Conservation (phyloP, 2,329 filamentous ascomycete genomes). For the Colletotrichum lentis region DNA sequence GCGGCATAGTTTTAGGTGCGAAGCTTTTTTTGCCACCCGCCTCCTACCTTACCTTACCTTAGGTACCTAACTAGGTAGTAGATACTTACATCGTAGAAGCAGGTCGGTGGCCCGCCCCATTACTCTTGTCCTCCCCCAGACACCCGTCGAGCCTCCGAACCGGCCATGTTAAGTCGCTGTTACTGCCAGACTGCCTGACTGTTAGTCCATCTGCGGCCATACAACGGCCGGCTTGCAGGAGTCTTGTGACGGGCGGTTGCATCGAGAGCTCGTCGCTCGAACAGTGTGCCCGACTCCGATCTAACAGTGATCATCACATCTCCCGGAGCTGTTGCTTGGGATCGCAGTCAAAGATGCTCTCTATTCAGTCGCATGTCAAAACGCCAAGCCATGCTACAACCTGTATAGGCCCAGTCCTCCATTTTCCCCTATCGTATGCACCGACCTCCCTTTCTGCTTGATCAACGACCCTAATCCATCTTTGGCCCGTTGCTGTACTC, state of each 20-base stretch:
- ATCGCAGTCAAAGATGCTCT: not conserved
- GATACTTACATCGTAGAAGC: not conserved
- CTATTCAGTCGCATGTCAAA: not conserved
- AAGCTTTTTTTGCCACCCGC: no score
- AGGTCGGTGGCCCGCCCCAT: slow-evolving; percentile 4
- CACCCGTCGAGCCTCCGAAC: not conserved
- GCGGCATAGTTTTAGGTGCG: no score
- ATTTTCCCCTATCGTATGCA: not conserved
- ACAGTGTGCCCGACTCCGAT: not conserved
- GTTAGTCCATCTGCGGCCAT: not conserved
- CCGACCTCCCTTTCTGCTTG: no score
- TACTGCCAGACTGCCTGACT: no score
- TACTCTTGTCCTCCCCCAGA: not conserved
- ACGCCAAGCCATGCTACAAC: slow-evolving; percentile 11
- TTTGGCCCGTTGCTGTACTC: not conserved
- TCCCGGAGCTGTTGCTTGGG: not conserved
- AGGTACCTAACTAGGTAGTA: not conserved
- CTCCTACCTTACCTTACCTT: no score
- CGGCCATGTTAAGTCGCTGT: not conserved
- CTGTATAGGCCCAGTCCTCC: not conserved
- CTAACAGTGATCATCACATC: no score
- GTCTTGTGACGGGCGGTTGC: not conserved
- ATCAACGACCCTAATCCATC: not conserved
- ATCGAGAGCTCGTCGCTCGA: not conserved
- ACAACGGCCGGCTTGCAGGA: slow-evolving; percentile 9